Percentiles rank a stretch among this genome's conserved stretches.
These are phyloP conservation scores for Microbotryomycetes sp. DNA, from an alignment of 1,284 basidiomycete genomes.

Conservation along the genomic window DNA sequence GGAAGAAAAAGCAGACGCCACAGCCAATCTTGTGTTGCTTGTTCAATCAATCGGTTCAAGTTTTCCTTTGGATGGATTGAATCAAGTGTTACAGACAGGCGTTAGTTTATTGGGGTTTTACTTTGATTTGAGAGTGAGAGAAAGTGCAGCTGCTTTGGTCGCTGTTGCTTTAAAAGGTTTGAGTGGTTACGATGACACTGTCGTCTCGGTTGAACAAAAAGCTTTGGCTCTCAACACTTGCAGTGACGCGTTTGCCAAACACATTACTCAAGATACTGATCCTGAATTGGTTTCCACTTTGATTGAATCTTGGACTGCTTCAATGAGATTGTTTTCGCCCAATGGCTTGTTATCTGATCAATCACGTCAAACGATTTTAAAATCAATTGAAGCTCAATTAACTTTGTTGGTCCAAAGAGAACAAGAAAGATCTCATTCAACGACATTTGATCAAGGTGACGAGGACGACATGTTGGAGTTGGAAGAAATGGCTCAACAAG, in stretches of 20 bases:
- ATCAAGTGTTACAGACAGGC: constrained; percentile 1
- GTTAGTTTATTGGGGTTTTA: constrained; percentile 6
- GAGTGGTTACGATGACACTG: not conserved
- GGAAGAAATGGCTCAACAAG: not conserved
- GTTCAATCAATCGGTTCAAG: not conserved
- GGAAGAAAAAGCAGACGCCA: constrained; percentile 11
- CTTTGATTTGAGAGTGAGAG: constrained; percentile 6
- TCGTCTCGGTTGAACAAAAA: not conserved
- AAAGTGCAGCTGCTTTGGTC: constrained; percentile 7
- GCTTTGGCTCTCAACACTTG: not conserved
- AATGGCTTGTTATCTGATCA: not conserved
- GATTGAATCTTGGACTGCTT: not conserved
- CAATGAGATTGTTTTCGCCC: not conserved
- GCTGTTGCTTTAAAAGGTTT: constrained; percentile 1
- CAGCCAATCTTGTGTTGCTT: constrained; percentile 5
- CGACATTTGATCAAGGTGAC: not conserved
- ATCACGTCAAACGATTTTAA: constrained; percentile 2
- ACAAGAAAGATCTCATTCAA: not conserved
- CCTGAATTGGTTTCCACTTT: constrained; percentile 6
- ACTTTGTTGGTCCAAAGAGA: not conserved
- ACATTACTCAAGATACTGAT: constrained; percentile 10
- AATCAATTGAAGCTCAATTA: constrained; percentile 7
- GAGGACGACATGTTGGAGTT: constrained; percentile 7
- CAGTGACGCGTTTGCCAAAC: constrained; percentile 11
- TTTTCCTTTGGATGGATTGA: not conserved